phyloP scores from a whole-genome alignment of 2,329 filamentous ascomycete genomes.

The Verticillium zaregamsianum region DNA sequence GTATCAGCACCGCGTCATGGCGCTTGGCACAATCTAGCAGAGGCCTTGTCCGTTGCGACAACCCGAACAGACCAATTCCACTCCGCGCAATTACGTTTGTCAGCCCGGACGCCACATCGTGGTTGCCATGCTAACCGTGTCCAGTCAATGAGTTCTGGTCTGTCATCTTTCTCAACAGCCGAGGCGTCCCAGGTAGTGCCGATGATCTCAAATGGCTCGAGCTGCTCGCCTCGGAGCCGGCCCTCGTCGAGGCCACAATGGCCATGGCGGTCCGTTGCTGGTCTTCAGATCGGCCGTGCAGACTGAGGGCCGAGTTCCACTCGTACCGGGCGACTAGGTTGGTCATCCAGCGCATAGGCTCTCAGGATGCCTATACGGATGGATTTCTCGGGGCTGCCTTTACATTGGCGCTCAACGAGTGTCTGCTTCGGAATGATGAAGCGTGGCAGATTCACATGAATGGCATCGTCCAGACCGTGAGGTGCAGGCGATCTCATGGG shows the following conservation, averaged over 20 bases:
- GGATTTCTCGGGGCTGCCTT: background rate
- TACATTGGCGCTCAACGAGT: conserved; percentile 6
- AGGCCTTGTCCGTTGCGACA: background rate
- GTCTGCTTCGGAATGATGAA: conserved; percentile 1
- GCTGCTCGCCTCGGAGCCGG: conserved; percentile 17
- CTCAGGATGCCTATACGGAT: conserved; percentile 1
- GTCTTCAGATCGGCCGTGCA: background rate
- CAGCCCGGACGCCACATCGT: too few species aligned
- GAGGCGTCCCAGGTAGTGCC: background rate
- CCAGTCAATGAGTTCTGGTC: background rate
- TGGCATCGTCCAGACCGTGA: background rate
- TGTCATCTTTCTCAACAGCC: background rate
- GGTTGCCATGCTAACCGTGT: background rate
- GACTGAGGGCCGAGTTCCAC: background rate
- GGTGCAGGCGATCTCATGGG: background rate
- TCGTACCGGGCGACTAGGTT: background rate
- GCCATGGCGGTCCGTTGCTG: conserved; percentile 10
- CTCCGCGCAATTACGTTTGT: background rate
- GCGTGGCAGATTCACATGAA: conserved; percentile 6
- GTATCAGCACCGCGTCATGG: background rate
- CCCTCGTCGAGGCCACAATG: conserved; percentile 19
- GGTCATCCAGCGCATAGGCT: conserved; percentile 1
- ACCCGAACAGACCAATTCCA: background rate
- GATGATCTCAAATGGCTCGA: conserved; percentile 11
- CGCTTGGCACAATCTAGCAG: background rate